A percentile compares a stretch with the other conserved stretches of the same genome.
Evolutionary conservation across 2,329 filamentous ascomycete species (phyloP).

Genomic region (Penicillium brevicompactum): DNA sequence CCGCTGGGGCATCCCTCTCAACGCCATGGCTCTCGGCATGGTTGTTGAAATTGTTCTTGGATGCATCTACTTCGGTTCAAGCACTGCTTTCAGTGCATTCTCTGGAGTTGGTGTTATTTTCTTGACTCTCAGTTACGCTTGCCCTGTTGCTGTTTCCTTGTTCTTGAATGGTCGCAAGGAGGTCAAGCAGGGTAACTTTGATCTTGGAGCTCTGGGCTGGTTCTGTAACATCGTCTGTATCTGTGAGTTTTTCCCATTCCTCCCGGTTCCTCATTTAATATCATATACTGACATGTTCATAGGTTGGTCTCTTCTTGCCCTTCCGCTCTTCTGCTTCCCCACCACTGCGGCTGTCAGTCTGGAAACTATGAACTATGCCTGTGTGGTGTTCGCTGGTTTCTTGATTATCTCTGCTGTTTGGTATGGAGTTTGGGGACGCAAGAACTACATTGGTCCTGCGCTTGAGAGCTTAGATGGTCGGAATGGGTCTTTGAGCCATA

Average conservation of each 20-base stretch:
- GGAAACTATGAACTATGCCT: conserved; percentile 70
- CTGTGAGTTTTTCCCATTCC: conserved; percentile 6
- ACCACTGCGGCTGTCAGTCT: conserved; percentile 62
- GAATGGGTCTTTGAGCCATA: background rate
- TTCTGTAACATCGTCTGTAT: conserved; percentile 67
- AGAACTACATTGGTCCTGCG: conserved; percentile 49
- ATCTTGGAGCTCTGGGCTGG: conserved; percentile 63
- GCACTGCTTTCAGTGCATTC: conserved; percentile 77
- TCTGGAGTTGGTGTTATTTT: conserved; percentile 79
- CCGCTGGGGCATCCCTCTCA: conserved; percentile 67
- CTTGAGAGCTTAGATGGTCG: background rate
- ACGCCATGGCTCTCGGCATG: conserved; percentile 68
- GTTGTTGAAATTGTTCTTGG: conserved; percentile 70
- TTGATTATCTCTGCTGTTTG: conserved; percentile 62
- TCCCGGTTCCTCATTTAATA: background rate
- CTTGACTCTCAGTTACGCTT: conserved; percentile 69
- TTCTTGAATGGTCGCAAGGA: conserved; percentile 59
- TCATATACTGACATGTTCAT: background rate
- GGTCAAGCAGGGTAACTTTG: conserved; percentile 46
- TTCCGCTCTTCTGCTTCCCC: conserved; percentile 66
- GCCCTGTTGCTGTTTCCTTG: conserved; percentile 67
- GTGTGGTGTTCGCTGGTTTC: conserved; percentile 70
- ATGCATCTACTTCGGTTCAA: conserved; percentile 75
- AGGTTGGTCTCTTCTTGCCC: conserved; percentile 65
- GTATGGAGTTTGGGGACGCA: conserved; percentile 71